A percentile compares a stretch with the other conserved stretches of the same genome.
Conservation (phyloP, 441 rosid genomes). For the Adansonia gregorii region DNA sequence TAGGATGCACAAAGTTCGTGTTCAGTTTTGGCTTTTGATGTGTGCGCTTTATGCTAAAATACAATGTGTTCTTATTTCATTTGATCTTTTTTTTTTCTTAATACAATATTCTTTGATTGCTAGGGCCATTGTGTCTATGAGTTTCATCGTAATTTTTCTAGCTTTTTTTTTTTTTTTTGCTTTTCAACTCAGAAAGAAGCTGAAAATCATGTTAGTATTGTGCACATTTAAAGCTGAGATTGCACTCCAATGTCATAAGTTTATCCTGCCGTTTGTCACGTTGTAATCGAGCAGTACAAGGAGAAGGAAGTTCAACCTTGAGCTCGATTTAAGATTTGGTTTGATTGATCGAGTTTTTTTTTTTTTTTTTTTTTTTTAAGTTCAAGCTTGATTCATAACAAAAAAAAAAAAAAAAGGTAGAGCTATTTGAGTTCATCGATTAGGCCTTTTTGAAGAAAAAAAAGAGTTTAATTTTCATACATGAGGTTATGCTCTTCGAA, state of each 20-base stretch:
- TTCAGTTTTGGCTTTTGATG: slow-evolving; percentile 34
- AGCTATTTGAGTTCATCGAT: too few relatives aligned
- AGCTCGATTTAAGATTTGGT: too few relatives aligned
- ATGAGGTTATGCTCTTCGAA: too few relatives aligned
- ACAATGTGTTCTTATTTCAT: not conserved
- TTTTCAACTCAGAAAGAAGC: slow-evolving; percentile 22
- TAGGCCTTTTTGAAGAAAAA: too few relatives aligned
- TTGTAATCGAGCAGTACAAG: too few relatives aligned
- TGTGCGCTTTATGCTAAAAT: slow-evolving; percentile 20
- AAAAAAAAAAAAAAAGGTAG: too few relatives aligned
- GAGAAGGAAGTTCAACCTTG: too few relatives aligned
- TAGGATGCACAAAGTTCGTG: slow-evolving; percentile 26
- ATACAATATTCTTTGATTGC: slow-evolving; percentile 40
- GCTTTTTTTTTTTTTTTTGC: slow-evolving; percentile 27
- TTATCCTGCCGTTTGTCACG: not conserved
- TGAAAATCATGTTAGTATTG: slow-evolving; percentile 18
- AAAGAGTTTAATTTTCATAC: too few relatives aligned
- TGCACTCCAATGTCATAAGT: not conserved
- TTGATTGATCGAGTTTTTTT: too few relatives aligned
- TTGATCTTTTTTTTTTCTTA: not conserved
- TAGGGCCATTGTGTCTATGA: slow-evolving; percentile 19
- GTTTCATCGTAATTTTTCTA: slow-evolving; percentile 33
- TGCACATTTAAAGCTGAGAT: not conserved
- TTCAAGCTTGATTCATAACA: too few relatives aligned
- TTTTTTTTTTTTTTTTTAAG: too few relatives aligned